Percentiles rank a stretch among this genome's conserved stretches.
Conservation (phyloP, 495 filamentous ascomycete genomes). For the Neurospora discreta region DNA sequence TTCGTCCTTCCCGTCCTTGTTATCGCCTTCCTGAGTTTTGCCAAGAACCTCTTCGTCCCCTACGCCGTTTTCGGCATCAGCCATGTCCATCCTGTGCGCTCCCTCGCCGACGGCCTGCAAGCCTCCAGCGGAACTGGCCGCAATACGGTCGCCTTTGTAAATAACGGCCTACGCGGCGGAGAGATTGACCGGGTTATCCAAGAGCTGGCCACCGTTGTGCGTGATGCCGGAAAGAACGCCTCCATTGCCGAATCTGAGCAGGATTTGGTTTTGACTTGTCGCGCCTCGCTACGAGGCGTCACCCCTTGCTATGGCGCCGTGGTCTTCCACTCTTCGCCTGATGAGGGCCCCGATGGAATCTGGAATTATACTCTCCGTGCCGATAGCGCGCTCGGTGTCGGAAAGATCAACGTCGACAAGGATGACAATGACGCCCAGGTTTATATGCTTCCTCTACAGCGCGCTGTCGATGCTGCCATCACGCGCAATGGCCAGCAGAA, state of each 20-base stretch:
- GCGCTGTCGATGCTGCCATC: slow-evolving; percentile 65
- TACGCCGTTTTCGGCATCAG: slow-evolving; percentile 60
- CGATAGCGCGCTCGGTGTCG: slow-evolving; percentile 49
- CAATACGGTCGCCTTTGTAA: slow-evolving; percentile 66
- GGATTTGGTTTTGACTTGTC: slow-evolving; percentile 50
- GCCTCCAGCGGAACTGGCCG: slow-evolving; percentile 35
- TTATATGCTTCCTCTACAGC: slow-evolving; percentile 67
- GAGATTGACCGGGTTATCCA: slow-evolving; percentile 63
- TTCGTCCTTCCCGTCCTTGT: slow-evolving; percentile 63
- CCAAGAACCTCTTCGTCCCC: slow-evolving; percentile 56
- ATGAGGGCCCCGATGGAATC: slow-evolving; percentile 47
- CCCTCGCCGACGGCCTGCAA: slow-evolving; percentile 48
- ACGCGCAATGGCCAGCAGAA: slow-evolving; percentile 32
- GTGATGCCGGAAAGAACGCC: slow-evolving; percentile 43
- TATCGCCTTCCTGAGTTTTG: slow-evolving; percentile 54
- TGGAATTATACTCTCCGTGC: slow-evolving; percentile 82
- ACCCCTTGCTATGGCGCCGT: slow-evolving; percentile 66
- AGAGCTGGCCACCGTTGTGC: slow-evolving; percentile 40
- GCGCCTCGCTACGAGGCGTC: slow-evolving; percentile 56
- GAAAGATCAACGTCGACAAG: slow-evolving; percentile 45
- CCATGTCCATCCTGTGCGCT: slow-evolving; percentile 41
- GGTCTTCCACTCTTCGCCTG: slow-evolving; percentile 61
- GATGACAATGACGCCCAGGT: slow-evolving; percentile 57
- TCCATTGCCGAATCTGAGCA: slow-evolving; percentile 37
- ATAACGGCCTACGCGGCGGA: slow-evolving; percentile 58